Evolutionary conservation across 345 rosid species (phyloP).

Genomic region (Populus euphratica): DNA sequence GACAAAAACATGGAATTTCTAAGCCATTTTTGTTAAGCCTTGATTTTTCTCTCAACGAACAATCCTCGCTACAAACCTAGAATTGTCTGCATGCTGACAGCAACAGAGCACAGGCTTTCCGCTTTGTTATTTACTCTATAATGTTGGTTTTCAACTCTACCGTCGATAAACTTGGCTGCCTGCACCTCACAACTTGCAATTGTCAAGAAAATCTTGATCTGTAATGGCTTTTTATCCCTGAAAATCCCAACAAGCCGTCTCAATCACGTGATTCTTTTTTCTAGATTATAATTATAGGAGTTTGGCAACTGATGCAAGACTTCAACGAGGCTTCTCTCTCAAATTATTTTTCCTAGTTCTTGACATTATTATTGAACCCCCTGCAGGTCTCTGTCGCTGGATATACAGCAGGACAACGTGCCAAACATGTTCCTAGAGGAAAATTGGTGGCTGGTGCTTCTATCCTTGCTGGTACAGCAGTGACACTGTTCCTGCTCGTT

Average conservation of each 20-base stretch:
- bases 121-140: neutral
- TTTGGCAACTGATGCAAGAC: neutral
- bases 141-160: neutral
- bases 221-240: neutral
- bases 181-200: neutral
- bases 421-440: slow-evolving; percentile 75
- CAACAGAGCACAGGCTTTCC: neutral
- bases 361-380: neutral
- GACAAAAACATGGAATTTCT: neutral
- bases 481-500: slow-evolving; percentile 67
- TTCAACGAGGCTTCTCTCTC: neutral
- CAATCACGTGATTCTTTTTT: neutral
- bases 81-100: no score
- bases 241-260: neutral
- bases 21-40: neutral
- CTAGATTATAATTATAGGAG: neutral
- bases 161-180: neutral
- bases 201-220: neutral
- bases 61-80: neutral
- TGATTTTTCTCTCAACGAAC: neutral
- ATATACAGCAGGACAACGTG: slow-evolving; percentile 80
- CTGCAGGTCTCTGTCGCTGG: slow-evolving; percentile 74
- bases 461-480: slow-evolving; percentile 58
- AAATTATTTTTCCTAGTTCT: neutral
- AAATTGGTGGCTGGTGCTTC: slow-evolving; percentile 71